phyloP scores from a whole-genome alignment of 2,329 filamentous ascomycete species.

The Aureobasidium zeae region DNA sequence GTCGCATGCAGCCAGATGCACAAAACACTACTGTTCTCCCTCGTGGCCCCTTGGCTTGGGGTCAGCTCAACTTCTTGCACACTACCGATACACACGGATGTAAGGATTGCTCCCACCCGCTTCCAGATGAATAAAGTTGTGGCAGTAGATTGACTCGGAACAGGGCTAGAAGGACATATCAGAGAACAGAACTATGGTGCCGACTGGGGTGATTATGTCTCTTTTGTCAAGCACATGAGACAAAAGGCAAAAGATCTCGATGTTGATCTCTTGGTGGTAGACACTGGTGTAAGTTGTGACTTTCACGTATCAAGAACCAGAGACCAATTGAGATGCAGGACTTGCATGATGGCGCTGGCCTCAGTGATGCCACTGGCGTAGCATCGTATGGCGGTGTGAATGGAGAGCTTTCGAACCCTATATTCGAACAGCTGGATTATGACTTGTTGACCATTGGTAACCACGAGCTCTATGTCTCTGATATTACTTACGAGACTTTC shows the following conservation, averaged over 20 bases:
- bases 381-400: constrained; percentile 34
- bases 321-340: constrained; percentile 38
- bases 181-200: constrained; percentile 52
- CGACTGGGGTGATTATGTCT: constrained; percentile 58
- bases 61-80: constrained; percentile 57
- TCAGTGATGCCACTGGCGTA: constrained; percentile 48
- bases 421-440: constrained; percentile 46
- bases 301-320: too few relatives aligned
- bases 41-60: constrained; percentile 46
- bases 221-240: constrained; percentile 52
- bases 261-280: constrained; percentile 52
- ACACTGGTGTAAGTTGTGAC: constrained; percentile 39
- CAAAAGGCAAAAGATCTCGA: constrained; percentile 46
- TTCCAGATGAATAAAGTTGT: not conserved
- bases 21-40: constrained; percentile 32
- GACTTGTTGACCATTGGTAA: constrained; percentile 50
- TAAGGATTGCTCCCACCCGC: constrained; percentile 20
- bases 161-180: constrained; percentile 38
- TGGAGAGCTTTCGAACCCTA: constrained; percentile 44
- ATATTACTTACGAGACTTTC: constrained; percentile 54
- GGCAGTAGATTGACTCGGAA: constrained; percentile 24
- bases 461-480: constrained; percentile 56
- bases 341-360: constrained; percentile 56
- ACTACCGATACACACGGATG: constrained; percentile 55
- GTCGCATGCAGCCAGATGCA: constrained; percentile 38